Base-by-base conservation (phyloP, 2,329 filamentous ascomycete species). In the Cladorrhinum sp. region DNA sequence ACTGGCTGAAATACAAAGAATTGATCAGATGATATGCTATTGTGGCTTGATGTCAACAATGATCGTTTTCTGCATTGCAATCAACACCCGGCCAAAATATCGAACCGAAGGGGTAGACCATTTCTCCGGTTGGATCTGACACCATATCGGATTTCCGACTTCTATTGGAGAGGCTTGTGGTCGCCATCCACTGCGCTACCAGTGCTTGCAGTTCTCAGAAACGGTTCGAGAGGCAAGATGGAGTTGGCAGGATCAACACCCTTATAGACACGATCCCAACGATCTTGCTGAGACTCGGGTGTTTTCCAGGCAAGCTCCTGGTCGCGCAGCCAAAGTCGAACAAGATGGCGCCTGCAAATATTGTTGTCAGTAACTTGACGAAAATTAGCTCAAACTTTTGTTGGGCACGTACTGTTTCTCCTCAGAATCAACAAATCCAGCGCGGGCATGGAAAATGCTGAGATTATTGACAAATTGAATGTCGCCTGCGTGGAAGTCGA, bases 211-310 rank as follows among this genome's bases (percentile, higher is more conserved):
- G 73, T 76, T 20, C 78, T 72, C 63, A 81, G 75, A 22, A 71
- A 73, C n/a, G 83, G 81, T 67, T 87, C 81, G 1, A 85, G 72
- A 0, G 84, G 84, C 57, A 87, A 82, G 0, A 85, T 78, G 36
- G 81, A 75, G 10, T 75, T 78, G 62, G 85, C 81, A 0, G 78
- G 73, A 2, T 72, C 78, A 2, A 86, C 77, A 2, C 75, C 79
- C 1, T 77, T 74, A 64, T 85, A 88, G 0, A 87, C 72, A 3
- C 77, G 73, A 20, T 78, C 75, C 81, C 83, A 88, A 8, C 79
- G 73, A 3, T 70, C 71, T 72, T 63, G 77, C 71, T 83, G 69
- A 1, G 69, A 70, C 3, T 71, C 69, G 0, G 80, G 80, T 0
- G 77, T 80, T 62, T 77, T 69, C 81, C 81, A 83, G 0, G 78